These are phyloP conservation scores for Fragaria vesca DNA, from an alignment of 306 rosid genomes.

Conservation along the genomic window DNA sequence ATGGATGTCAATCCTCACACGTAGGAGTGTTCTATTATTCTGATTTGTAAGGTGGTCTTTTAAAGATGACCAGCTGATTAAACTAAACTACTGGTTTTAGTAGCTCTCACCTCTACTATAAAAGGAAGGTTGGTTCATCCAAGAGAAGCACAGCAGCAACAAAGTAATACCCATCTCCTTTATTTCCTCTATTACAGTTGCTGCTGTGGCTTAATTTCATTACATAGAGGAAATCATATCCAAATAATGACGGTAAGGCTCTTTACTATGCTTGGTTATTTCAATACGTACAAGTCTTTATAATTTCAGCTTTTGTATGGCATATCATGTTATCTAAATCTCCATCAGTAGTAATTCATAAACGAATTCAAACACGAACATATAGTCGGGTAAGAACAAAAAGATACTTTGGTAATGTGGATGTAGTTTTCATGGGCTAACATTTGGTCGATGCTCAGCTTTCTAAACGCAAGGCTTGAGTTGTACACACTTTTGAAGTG, in stretches of 20 bases:
- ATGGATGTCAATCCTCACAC: conserved; percentile 16
- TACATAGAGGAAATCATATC: neutral
- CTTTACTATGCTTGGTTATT: neutral
- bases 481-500: neutral
- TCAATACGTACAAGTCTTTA: neutral
- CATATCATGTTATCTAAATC: neutral
- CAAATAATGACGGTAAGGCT: conserved; percentile 19
- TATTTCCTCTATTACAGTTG: conserved; percentile 2
- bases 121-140: conserved; percentile 3
- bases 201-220: conserved; percentile 2
- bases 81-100: conserved; percentile 5
- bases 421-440: neutral
- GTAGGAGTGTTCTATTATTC: conserved; percentile 3
- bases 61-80: neutral
- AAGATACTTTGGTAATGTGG: neutral
- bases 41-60: conserved; percentile 17
- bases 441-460: conserved; percentile 5
- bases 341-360: neutral
- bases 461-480: neutral
- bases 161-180: neutral
- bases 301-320: neutral
- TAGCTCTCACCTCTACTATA: conserved; percentile 14
- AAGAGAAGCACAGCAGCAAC: conserved; percentile 22
- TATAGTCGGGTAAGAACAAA: neutral
- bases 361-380: neutral